Evolutionary conservation across 108 stramenopile species (phyloP).

Genomic region (Stephanodiscus triporus): DNA sequence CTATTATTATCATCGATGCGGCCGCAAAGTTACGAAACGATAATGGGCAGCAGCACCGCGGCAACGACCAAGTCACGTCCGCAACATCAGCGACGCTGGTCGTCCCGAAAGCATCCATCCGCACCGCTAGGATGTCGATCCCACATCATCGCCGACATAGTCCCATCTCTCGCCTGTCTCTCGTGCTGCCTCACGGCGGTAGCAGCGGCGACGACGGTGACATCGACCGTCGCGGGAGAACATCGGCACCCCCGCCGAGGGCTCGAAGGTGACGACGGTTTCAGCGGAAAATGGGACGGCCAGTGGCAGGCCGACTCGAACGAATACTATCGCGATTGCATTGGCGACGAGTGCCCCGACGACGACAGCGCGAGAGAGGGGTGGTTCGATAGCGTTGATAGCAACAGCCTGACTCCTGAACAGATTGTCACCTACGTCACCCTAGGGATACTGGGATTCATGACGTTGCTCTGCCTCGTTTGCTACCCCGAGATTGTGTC

Average conservation of each 20-base stretch:
- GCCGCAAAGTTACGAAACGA: too few species aligned
- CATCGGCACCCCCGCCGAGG: background rate
- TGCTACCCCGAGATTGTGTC: constrained; percentile 7
- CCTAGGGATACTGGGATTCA: constrained; percentile 6
- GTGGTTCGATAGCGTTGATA: constrained; percentile 4
- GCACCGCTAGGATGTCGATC: background rate
- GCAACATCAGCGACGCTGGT: too few species aligned
- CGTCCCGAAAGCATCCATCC: background rate
- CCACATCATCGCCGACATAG: background rate
- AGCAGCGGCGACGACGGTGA: background rate
- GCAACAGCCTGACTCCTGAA: constrained; percentile 2
- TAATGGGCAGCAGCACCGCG: background rate
- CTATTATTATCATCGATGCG: too few species aligned
- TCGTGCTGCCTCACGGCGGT: background rate
- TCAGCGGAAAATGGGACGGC: constrained; percentile 3
- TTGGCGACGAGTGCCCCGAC: background rate
- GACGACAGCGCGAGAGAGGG: background rate
- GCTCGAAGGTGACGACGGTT: background rate
- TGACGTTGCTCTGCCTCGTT: constrained; percentile 8
- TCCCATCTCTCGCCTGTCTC: background rate
- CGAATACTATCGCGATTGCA: background rate
- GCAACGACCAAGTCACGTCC: background rate
- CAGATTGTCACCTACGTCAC: constrained; percentile 12
- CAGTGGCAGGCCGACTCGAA: background rate
- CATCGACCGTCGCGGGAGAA: background rate